Evolutionary conservation across 352 stramenopile genomes (phyloP).

Genomic region (Saprolegnia parasitica): DNA sequence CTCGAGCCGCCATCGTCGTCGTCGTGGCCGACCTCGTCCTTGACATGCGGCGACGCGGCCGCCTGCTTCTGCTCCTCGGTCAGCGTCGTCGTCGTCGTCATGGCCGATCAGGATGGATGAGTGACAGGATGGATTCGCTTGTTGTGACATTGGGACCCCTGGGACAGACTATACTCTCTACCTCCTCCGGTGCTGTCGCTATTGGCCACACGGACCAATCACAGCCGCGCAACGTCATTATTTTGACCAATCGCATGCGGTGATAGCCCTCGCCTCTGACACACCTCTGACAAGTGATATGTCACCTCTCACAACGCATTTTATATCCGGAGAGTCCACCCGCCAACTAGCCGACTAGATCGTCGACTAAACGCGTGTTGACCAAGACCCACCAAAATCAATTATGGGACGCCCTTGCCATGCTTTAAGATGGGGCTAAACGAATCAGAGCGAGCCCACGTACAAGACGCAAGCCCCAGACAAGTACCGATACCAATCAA

Average conservation of each 20-base stretch:
- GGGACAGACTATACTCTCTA: constrained; percentile 10
- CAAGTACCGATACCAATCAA: no score
- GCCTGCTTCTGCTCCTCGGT: constrained; percentile 12
- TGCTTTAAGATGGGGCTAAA: no score
- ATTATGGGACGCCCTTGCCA: no score
- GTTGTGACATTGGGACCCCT: constrained; percentile 1
- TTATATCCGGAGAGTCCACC: neutral
- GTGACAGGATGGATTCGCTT: constrained; percentile 3
- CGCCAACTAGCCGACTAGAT: neutral
- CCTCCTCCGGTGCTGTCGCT: neutral
- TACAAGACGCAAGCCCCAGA: no score
- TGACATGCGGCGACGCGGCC: constrained; percentile 34
- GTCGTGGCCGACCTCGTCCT: constrained; percentile 29
- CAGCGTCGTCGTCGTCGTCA: constrained; percentile 26
- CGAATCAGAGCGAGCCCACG: no score
- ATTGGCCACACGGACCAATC: neutral
- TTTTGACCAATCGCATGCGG: constrained; percentile 22
- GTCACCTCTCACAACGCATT: neutral
- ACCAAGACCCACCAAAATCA: no score
- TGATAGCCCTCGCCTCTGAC: neutral
- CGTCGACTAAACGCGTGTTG: no score
- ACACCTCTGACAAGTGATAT: neutral
- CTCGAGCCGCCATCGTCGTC: constrained; percentile 27
- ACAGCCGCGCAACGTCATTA: neutral
- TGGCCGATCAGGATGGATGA: constrained; percentile 5